Evolutionary conservation across 768 basidiomycete species (phyloP), one percentile per base, ranked within the genome.

Genomic region (Hygrophoropsis aurantiaca): DNA sequence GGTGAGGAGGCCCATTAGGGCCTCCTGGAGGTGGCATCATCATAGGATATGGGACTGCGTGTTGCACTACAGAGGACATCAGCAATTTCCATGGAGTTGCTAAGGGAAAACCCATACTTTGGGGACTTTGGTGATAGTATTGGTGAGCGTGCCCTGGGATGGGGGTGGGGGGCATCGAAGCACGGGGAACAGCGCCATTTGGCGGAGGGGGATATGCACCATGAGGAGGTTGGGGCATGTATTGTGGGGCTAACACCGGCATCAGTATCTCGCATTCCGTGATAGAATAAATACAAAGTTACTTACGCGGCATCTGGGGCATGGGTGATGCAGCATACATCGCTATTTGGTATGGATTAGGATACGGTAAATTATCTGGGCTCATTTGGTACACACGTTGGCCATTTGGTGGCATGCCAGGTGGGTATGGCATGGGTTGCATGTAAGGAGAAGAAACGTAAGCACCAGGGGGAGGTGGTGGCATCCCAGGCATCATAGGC

Each of bases 91-190:
- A 57, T 49, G 47, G 41, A 57, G 51, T 58, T 27, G n/a, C n/a
- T 51, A 53, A 43, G 57, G 27, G 46, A 67, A 39, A 11, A 40
- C 25, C 61, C 78, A 38, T 75, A 93, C 90, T 68, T 71, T 93
- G 90, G 48, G 90, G 90, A 62, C 89, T 91, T 60, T 90, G 90
- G 59, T 90, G 87, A 61, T 92, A 92, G 66, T 90, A 91, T 65
- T 86, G 79, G 57, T 91, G 89, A 21, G 91, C 85, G 60, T 91
- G 90, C 34, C 85, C 76, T 11, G 88, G 90, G 53, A 92, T 89
- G 2, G 91, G 90, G 8, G 90, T 91, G 8, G 90, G 88, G n/a
- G 90, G 90, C 86, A 92, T 90, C 13, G 90, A 90, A 20, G 87
- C 90, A 51, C 90, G 80, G 15, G 84, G 88, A 32, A 79, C 87